A percentile compares a stretch with the other conserved stretches of the same genome.
phyloP scores from a whole-genome alignment of 768 basidiomycete genomes.

The Heimioporus sp. region DNA sequence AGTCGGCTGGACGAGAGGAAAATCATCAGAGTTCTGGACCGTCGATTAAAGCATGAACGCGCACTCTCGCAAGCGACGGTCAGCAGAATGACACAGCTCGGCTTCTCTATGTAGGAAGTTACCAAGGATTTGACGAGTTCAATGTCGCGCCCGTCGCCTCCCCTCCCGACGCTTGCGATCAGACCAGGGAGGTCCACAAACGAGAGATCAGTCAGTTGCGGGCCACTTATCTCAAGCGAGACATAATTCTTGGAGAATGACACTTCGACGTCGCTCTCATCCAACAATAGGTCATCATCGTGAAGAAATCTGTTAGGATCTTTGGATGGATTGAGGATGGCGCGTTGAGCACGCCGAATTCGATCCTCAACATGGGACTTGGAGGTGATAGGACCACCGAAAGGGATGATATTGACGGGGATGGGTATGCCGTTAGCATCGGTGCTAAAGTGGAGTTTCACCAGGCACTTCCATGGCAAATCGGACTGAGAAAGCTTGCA shows the following conservation, averaged over 20 bases:
- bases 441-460: conserved; percentile 46
- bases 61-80: conserved; percentile 50
- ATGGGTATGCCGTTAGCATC: conserved; percentile 38
- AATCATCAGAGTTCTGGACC: conserved; percentile 33
- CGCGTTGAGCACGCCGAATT: conserved; percentile 62
- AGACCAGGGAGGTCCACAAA: conserved; percentile 67
- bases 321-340: conserved; percentile 57
- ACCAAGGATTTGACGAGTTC: conserved; percentile 59
- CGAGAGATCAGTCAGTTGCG: conserved; percentile 59
- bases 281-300: conserved; percentile 1
- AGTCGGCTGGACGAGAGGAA: conserved; percentile 54
- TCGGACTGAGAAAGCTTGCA: conserved; percentile 46
- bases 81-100: conserved; percentile 67
- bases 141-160: conserved; percentile 55
- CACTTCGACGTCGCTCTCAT: conserved; percentile 11
- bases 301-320: conserved; percentile 14
- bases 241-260: conserved; percentile 58
- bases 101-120: conserved; percentile 56
- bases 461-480: conserved; percentile 47
- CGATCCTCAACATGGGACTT: conserved; percentile 61
- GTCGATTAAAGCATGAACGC: conserved; percentile 3
- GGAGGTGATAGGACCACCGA: conserved; percentile 48
- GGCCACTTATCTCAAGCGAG: conserved; percentile 56
- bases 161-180: conserved; percentile 52
- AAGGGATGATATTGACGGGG: conserved; percentile 37